Evolutionary conservation across 176 grass and related monocot genomes (phyloP), one percentile per base, ranked within the genome.

Genomic region (Luzula sylvatica): DNA sequence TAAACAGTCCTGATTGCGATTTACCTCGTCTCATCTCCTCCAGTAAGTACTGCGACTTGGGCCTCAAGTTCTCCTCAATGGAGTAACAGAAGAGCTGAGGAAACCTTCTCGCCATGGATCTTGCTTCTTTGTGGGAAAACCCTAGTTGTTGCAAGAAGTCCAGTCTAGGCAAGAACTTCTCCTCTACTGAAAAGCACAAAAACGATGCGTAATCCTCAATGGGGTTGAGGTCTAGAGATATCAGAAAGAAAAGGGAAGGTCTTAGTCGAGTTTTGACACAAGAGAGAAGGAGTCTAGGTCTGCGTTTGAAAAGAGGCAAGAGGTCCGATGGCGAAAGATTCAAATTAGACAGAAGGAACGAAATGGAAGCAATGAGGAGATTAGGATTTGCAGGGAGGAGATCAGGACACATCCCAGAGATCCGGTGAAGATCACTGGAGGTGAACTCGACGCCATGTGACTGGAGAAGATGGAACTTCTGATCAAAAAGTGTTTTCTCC

Each of bases 141-240:
- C 78, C 92, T 0, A 83, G 69, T 53, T 86, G 65, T 48, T 49
- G 60, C 46, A 98, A 57, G 74, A 98, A 98, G 43, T 98, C 85
- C 55, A 90, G 71, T 62, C 81, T 72, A 0, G 78, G 81, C 17
- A 98, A 59, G 45, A 98, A 46, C 55, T 98, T 98, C 14, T 78
- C 92, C 67, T 98, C 92, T 7, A 98, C 92, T 45, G 79, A 78
- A 69, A 80, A 98, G 41, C 78, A 98, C 3, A 98, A 81, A 14
- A 98, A 69, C 42, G 76, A 73, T 12, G 81, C 68, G 60, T 83
- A 79, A 50, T 76, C 65, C 19, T 77, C 67, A 12, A 90, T 49
- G 25, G 80, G 71, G 0, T 74, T 53, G 2, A 96, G 55, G 58
- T 79, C 78, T 17, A 96, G 77, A 24, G 78, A 83, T 19, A 71